Percentiles rank a stretch among this genome's conserved stretches.
Evolutionary conservation across 2,329 filamentous ascomycete species (phyloP).

Genomic region (Truncatella angustata): DNA sequence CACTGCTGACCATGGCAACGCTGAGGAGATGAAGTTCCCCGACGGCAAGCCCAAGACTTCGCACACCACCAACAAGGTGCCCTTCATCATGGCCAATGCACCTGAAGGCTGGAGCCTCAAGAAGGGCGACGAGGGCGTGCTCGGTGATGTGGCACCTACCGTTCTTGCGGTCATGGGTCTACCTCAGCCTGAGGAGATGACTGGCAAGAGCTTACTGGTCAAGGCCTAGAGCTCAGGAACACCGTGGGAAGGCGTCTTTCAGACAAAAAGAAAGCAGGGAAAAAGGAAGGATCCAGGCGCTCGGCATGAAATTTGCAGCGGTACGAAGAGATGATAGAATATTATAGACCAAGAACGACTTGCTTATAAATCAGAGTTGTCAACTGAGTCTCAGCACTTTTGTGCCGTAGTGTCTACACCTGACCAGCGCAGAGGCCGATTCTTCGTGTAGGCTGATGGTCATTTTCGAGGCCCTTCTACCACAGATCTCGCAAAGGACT

Average conservation of each 20-base stretch:
- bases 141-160: slow-evolving; percentile 96
- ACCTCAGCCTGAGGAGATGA: slow-evolving; percentile 88
- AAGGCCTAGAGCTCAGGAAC: too few relatives aligned
- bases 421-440: too few relatives aligned
- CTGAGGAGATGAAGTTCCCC: slow-evolving; percentile 97
- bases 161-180: slow-evolving; percentile 88
- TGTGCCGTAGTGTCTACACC: too few relatives aligned
- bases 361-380: too few relatives aligned
- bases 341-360: background rate
- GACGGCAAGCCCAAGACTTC: slow-evolving; percentile 97
- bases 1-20: slow-evolving; percentile 95
- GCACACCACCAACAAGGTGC: slow-evolving; percentile 97
- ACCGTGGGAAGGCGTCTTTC: too few relatives aligned
- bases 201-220: slow-evolving; percentile 76
- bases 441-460: too few relatives aligned
- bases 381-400: too few relatives aligned
- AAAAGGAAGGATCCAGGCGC: background rate
- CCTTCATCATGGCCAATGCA: slow-evolving; percentile 96
- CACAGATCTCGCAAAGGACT: too few relatives aligned
- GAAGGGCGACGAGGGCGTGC: slow-evolving; percentile 75
- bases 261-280: background rate
- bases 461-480: too few relatives aligned
- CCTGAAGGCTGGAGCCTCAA: slow-evolving; percentile 85
- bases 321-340: background rate
- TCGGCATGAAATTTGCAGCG: background rate